Base-by-base conservation (phyloP, 2,329 filamentous ascomycete genomes). In the Monosporascus sp. region DNA sequence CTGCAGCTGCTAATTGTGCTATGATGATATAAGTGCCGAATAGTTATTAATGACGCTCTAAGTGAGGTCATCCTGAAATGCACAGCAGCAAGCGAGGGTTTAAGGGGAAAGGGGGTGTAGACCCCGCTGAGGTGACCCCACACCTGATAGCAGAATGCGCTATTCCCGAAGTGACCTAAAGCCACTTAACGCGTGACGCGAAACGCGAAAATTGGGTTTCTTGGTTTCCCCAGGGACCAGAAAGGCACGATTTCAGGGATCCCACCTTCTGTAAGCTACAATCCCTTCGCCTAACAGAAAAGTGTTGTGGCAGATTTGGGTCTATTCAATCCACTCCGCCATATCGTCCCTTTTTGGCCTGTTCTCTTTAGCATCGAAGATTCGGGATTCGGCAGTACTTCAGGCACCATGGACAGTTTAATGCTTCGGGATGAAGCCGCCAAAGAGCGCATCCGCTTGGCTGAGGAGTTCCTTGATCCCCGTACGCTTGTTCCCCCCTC, bases 401-500 rank as follows among this genome's bases (percentile, higher is more conserved):
- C 54, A 53, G 54, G 54, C 70, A 73, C 56, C 58, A 91, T 94
- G 88, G 88, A 91, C 62, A 81, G 78, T 56, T 76, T 83, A 62
- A 84, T 88, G 75, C 82, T 95, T 65, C 84, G 87, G 72, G 92
- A 97, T 79, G 89, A 94, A 72, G 90, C 87, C 60, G 85, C 87
- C 64, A 82, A 85, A 63, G 87, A 95, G 75, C 89, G 91, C 65
- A 84, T 96, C 70, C 88, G 90, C 64, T 84, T 88, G 59, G 91
- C 90, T n/a, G 82, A 88, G 64, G 92, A 97, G 70, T 97, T 97
- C 67, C 83, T 97, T 44, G 93, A 97, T 77, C 93, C 93, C 56
- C 86, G 91, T 96, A 81, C 66, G 86, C 64, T 45, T 20, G 47
- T 17, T 18, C 17, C 38, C 38, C 38, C 38, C 6, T 18, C 5